phyloP scores from a whole-genome alignment of 208 protist species.

The Leishmania amazonensis region DNA sequence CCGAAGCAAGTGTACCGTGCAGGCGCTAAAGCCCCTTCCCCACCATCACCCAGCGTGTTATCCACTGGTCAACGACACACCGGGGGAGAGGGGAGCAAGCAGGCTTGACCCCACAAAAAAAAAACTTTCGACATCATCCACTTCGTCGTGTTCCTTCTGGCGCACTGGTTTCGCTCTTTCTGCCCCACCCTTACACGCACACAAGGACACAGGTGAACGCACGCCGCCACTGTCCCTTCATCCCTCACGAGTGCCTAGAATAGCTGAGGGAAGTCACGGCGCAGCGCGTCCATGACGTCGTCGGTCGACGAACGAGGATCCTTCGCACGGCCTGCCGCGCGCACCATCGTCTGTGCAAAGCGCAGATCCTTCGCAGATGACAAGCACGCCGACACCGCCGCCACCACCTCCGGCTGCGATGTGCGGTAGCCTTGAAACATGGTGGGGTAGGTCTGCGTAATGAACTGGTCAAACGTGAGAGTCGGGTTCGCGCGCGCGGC shows the following conservation, averaged over 20 bases:
- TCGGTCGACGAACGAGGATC: slow-evolving; percentile 72
- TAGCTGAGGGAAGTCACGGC: slow-evolving; percentile 65
- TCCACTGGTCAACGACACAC: too few species aligned
- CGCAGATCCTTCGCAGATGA: slow-evolving; percentile 53
- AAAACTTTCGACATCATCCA: neutral
- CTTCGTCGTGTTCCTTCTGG: neutral
- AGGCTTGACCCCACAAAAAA: neutral
- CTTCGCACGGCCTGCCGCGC: slow-evolving; percentile 59
- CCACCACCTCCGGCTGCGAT: slow-evolving; percentile 69
- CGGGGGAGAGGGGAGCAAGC: neutral
- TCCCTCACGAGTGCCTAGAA: slow-evolving; percentile 22
- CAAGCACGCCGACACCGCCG: slow-evolving; percentile 71
- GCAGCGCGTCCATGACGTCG: slow-evolving; percentile 74
- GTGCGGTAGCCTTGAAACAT: slow-evolving; percentile 83
- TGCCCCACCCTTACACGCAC: neutral
- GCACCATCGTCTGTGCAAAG: slow-evolving; percentile 68
- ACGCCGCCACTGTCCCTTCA: neutral
- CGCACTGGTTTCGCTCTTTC: neutral
- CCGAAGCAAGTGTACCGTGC: neutral
- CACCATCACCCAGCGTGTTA: neutral
- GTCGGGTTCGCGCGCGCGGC: slow-evolving; percentile 46
- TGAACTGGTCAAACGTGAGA: slow-evolving; percentile 83
- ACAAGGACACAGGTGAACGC: neutral
- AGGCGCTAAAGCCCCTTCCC: neutral
- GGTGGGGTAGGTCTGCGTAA: slow-evolving; percentile 62